Conservation (phyloP, 2,329 filamentous ascomycete species). For the Zasmidium angulare region DNA sequence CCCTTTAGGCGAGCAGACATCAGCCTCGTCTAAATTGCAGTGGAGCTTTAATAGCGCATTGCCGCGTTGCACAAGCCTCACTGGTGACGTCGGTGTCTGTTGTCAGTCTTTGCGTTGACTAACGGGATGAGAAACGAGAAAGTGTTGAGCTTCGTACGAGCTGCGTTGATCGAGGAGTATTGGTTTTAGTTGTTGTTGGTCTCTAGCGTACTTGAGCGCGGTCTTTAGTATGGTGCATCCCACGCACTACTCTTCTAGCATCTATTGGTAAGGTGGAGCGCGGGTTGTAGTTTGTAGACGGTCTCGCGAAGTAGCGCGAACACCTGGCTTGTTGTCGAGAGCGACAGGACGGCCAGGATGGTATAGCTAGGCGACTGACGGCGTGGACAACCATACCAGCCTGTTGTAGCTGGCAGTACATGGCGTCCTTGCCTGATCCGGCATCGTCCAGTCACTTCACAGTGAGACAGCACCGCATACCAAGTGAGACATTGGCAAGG, state of each 20-base stretch:
- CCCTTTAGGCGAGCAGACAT: background rate
- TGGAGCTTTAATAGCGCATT: background rate
- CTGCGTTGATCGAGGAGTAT: background rate
- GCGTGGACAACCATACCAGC: background rate
- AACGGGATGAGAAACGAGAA: background rate
- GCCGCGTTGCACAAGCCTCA: background rate
- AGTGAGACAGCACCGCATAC: background rate
- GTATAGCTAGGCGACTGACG: slow-evolving; percentile 13
- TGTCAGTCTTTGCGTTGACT: background rate
- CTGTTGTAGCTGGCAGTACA: background rate
- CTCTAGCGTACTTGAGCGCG: background rate
- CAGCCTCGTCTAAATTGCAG: background rate
- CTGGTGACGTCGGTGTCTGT: background rate
- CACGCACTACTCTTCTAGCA: slow-evolving; percentile 4
- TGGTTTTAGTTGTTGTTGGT: background rate
- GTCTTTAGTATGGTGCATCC: slow-evolving; percentile 1
- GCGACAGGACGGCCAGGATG: background rate
- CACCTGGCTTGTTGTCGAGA: background rate
- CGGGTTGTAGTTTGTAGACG: background rate
- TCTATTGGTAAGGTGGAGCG: slow-evolving; percentile 1
- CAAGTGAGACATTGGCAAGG: background rate
- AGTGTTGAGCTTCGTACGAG: background rate
- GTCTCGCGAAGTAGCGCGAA: background rate
- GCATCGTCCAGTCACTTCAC: background rate
- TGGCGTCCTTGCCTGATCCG: background rate